These are phyloP conservation scores for Haberlea rhodopensis DNA, from an alignment of 257 asterid species.

Conservation along the genomic window DNA sequence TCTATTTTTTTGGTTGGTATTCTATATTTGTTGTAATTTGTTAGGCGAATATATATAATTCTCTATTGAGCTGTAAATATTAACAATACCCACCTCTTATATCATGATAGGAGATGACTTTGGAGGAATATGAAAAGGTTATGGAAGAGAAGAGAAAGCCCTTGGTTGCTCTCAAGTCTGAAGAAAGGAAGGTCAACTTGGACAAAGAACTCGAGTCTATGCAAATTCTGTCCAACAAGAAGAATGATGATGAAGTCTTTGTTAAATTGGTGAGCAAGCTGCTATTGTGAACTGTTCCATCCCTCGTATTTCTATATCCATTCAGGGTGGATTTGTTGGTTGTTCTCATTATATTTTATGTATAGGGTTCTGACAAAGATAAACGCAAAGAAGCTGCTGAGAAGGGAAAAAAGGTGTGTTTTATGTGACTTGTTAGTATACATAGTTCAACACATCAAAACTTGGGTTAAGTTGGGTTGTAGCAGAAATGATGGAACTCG, in stretches of 20 bases:
- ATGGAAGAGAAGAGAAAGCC: constrained; percentile 68
- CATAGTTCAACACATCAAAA: too few relatives aligned
- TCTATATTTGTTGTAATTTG: background rate
- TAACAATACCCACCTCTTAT: background rate
- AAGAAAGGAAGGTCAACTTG: constrained; percentile 62
- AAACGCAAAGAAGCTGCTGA: constrained; percentile 59
- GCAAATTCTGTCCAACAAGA: constrained; percentile 68
- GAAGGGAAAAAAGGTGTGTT: constrained; percentile 56
- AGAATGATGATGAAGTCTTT: constrained; percentile 60
- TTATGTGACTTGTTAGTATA: background rate
- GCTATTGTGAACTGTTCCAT: background rate
- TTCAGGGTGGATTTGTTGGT: background rate
- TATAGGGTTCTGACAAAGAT: constrained; percentile 59
- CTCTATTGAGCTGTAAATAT: background rate
- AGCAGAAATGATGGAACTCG: too few relatives aligned
- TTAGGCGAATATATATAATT: background rate
- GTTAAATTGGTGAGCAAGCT: constrained; percentile 51
- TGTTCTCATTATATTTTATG: background rate
- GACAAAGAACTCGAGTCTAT: constrained; percentile 63
- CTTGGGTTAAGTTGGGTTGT: background rate
- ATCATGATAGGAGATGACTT: constrained; percentile 58
- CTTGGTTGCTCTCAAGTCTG: constrained; percentile 45
- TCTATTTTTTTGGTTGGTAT: background rate
- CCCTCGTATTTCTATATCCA: background rate
- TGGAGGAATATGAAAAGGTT: constrained; percentile 69